These are phyloP conservation scores for Candida tropicalis DNA, from an alignment of 1,139 yeast species.

Conservation along the genomic window DNA sequence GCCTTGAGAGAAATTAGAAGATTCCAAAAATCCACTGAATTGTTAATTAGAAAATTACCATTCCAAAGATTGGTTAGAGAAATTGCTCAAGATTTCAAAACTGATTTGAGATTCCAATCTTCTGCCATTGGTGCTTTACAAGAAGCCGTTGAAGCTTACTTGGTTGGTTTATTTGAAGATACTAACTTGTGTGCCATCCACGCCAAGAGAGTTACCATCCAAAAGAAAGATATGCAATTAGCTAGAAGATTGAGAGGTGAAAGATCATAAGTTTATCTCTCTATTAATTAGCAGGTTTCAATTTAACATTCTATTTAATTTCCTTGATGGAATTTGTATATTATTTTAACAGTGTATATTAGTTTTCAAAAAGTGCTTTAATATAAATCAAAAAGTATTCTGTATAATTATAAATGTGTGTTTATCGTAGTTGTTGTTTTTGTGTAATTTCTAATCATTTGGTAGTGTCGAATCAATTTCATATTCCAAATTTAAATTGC, in stretches of 20 bases:
- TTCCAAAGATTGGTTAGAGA: conserved; percentile 99
- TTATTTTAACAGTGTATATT: conserved; percentile 10
- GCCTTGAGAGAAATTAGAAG: conserved; percentile 99
- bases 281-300: background rate
- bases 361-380: conserved; percentile 6
- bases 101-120: conserved; percentile 97
- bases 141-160: conserved; percentile 98
- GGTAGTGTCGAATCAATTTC: conserved; percentile 1
- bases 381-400: background rate
- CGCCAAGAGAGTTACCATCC: conserved; percentile 99
- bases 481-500: background rate
- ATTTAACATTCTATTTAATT: background rate
- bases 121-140: conserved; percentile 99
- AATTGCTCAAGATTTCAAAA: conserved; percentile 97
- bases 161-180: conserved; percentile 88
- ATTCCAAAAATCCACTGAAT: conserved; percentile 97
- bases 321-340: conserved; percentile 8
- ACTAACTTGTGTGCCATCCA: conserved; percentile 98
- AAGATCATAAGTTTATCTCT: conserved; percentile 55
- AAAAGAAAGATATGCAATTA: conserved; percentile 98
- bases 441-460: background rate
- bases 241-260: conserved; percentile 99
- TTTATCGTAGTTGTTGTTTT: background rate
- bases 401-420: conserved; percentile 1
- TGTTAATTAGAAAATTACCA: conserved; percentile 95